Conservation (phyloP, 163 green algal species). For the Scenedesmus sp. region DNA sequence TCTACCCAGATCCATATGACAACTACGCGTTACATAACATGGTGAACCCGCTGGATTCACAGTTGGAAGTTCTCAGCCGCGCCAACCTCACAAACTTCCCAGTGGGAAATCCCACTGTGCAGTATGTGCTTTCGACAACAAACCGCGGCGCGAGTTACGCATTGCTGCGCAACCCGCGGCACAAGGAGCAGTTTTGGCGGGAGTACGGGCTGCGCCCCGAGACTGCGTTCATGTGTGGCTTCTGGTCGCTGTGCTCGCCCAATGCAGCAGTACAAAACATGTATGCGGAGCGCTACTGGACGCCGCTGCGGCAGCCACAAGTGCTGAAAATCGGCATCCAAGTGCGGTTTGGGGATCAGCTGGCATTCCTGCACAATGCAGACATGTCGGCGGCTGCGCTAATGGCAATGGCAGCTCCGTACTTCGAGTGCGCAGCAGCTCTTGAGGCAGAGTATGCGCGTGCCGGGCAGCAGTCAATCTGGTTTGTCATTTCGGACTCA, state of each 20-base stretch:
- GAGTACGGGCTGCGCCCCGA: conserved; percentile 6
- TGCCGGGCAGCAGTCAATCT: conserved; percentile 11
- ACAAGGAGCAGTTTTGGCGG: not conserved
- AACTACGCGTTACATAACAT: not conserved
- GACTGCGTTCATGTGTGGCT: conserved; percentile 45
- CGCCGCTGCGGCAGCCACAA: not conserved
- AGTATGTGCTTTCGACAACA: not conserved
- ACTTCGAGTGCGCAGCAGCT: conserved; percentile 26
- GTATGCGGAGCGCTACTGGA: conserved; percentile 10
- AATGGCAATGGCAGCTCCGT: not conserved
- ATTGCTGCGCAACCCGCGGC: not conserved
- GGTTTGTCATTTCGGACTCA: conserved; percentile 38
- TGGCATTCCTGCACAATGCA: not conserved
- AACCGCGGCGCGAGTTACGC: conserved; percentile 13
- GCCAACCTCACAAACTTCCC: not conserved
- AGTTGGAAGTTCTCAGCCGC: not conserved
- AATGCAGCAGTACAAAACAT: not conserved
- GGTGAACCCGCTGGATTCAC: not conserved
- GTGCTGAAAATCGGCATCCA: conserved; percentile 36
- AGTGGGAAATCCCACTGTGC: not conserved
- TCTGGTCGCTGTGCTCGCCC: conserved; percentile 36
- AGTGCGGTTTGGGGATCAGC: conserved; percentile 17
- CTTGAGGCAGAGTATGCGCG: not conserved
- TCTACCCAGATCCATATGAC: not conserved
- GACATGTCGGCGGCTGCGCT: not conserved